Percentiles rank a stretch among this genome's conserved stretches.
phyloP scores from a whole-genome alignment of 1,284 basidiomycete genomes.

The Sparassis latifolia region DNA sequence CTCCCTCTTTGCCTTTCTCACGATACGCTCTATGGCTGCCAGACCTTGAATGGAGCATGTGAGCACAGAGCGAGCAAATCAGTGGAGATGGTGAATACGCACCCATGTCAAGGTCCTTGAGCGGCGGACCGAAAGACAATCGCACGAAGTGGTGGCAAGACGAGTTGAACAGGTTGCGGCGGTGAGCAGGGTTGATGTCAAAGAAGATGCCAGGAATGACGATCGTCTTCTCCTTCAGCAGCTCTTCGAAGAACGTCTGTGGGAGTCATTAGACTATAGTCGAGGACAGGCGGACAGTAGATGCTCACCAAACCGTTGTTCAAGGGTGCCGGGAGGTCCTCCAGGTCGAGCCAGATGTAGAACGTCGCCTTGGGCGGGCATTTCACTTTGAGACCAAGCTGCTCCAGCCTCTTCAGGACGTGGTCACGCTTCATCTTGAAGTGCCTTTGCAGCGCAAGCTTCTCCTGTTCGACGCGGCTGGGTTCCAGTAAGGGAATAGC shows the following conservation, averaged over 20 bases:
- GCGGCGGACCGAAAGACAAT: conserved; percentile 82
- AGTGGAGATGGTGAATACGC: conserved; percentile 12
- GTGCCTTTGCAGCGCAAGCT: conserved; percentile 78
- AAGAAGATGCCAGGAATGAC: conserved; percentile 91
- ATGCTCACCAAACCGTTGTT: conserved; percentile 77
- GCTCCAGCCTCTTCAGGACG: conserved; percentile 74
- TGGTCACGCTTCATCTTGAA: conserved; percentile 91
- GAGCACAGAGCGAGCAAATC: background rate
- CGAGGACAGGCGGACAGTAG: background rate
- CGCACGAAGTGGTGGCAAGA: conserved; percentile 89
- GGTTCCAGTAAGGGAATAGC: conserved; percentile 79
- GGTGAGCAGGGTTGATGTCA: conserved; percentile 81
- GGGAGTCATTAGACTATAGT: background rate
- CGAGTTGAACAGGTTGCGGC: conserved; percentile 82
- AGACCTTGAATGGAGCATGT: conserved; percentile 41
- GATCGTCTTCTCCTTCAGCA: conserved; percentile 86
- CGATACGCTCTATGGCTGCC: conserved; percentile 78
- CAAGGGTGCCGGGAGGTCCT: conserved; percentile 69
- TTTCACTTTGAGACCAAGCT: conserved; percentile 71
- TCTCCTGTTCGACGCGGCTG: conserved; percentile 63
- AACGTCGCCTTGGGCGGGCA: conserved; percentile 77
- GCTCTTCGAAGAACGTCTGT: conserved; percentile 90
- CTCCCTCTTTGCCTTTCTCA: conserved; percentile 62
- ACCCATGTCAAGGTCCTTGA: conserved; percentile 81
- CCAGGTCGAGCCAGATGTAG: conserved; percentile 89